Evolutionary conservation across 2,329 filamentous ascomycete genomes (phyloP), one percentile per base, ranked within the genome.

Genomic region (Botrytis paeoniae): DNA sequence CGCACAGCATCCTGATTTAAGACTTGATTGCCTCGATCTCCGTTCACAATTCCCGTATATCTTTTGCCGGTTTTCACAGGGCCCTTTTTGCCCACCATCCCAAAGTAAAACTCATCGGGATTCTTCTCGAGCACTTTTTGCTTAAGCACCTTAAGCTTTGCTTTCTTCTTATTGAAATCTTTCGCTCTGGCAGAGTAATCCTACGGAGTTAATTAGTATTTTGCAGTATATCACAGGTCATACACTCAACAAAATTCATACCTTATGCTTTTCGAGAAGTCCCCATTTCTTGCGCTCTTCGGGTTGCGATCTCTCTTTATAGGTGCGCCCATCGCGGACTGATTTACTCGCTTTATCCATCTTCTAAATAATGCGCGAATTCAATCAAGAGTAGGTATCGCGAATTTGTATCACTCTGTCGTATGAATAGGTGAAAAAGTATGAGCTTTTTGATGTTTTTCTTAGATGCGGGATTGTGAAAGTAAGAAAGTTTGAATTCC

Each of bases 211-310:
- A 59, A 72, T 69, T 72, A 74, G 32, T 54, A 62, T 22, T 20
- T 64, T 25, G 57, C 60, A 62, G 35, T 41, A 10, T 57, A n/a
- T 57, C 14, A 29, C 37, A 63, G 12, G 41, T 62, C 65, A 35
- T 51, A 25, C 61, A 59, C 29, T 54, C 32, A 9, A 61, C 18
- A n/a, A 35, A 39, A 16, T 39, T 75, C 80, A 60, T 80, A 91
- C 91, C 85, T 98, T 98, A 87, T 96, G 93, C 85, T 99, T 98
- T 83, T 98, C 96, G 75, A 98, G 90, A 35, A 98, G 88, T 76
- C 96, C 96, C 84, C 94, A 94, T 85, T 93, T 93, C 77, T 91
- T 86, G 70, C 96, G 93, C 81, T 95, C 93, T 76, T 89, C 83
- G 59, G 95, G 93, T 82, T 98, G 96, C 51, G 93, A 93, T 79